phyloP scores from a whole-genome alignment of 2,329 filamentous ascomycete species.

The Exophiala calicioides region DNA sequence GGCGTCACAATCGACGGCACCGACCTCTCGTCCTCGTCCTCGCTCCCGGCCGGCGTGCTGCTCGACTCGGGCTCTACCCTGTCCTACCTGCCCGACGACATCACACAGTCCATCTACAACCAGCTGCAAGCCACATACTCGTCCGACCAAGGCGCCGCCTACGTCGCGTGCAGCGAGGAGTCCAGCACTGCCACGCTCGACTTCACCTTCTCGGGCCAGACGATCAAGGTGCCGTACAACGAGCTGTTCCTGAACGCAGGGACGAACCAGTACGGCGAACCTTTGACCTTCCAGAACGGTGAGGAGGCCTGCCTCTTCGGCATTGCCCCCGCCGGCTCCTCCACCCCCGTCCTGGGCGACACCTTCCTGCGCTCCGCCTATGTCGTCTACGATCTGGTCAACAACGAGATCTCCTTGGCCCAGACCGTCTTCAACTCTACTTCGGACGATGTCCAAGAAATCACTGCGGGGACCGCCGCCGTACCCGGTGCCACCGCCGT shows the following conservation, averaged over 20 bases:
- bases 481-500: constrained; percentile 54
- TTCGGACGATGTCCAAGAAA: constrained; percentile 53
- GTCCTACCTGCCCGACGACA: constrained; percentile 63
- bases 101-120: constrained; percentile 56
- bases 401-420: constrained; percentile 62
- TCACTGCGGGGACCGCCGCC: constrained; percentile 49
- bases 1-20: constrained; percentile 45
- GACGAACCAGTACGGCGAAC: constrained; percentile 39
- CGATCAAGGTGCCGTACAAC: constrained; percentile 56
- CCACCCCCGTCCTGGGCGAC: constrained; percentile 58
- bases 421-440: constrained; percentile 63
- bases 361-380: constrained; percentile 65
- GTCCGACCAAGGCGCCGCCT: constrained; percentile 51
- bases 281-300: constrained; percentile 38
- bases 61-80: constrained; percentile 71
- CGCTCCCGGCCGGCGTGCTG: constrained; percentile 59
- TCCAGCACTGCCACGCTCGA: constrained; percentile 53
- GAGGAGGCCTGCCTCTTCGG: constrained; percentile 48
- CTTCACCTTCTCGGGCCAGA: constrained; percentile 58
- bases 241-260: constrained; percentile 59
- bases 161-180: constrained; percentile 56
- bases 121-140: constrained; percentile 62
- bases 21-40: constrained; percentile 23
- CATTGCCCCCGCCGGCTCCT: constrained; percentile 52
- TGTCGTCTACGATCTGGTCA: constrained; percentile 62